These are phyloP conservation scores for Nemania sp. DNA, from an alignment of 2,329 filamentous ascomycete genomes.

Conservation along the genomic window DNA sequence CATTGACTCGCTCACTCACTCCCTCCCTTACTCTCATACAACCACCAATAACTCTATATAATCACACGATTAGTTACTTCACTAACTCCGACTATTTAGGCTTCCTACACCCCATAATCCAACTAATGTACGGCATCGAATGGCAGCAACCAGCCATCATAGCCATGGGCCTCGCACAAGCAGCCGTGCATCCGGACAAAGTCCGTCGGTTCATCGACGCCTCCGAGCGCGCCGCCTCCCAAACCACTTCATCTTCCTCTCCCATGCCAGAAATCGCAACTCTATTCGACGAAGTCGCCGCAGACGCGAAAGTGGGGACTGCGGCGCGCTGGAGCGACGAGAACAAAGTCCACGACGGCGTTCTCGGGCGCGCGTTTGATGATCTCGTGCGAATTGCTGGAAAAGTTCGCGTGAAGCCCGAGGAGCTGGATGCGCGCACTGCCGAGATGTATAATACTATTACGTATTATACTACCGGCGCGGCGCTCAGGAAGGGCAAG, in stretches of 20 bases:
- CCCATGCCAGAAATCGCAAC: slow-evolving; percentile 53
- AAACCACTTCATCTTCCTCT: slow-evolving; percentile 29
- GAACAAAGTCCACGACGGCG: slow-evolving; percentile 70
- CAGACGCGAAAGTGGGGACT: slow-evolving; percentile 57
- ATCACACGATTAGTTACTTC: neutral
- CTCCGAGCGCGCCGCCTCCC: slow-evolving; percentile 52
- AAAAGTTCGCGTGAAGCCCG: slow-evolving; percentile 58
- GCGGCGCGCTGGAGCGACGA: slow-evolving; percentile 56
- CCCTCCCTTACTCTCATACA: too few relatives aligned
- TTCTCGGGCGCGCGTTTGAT: slow-evolving; percentile 63
- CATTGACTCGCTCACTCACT: neutral
- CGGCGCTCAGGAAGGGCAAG: slow-evolving; percentile 67
- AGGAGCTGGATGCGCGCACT: slow-evolving; percentile 58
- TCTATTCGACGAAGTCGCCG: slow-evolving; percentile 63
- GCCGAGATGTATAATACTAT: slow-evolving; percentile 70
- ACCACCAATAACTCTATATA: too few relatives aligned
- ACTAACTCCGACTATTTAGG: slow-evolving; percentile 46
- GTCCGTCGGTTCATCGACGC: slow-evolving; percentile 57
- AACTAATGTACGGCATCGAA: slow-evolving; percentile 83
- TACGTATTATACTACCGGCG: slow-evolving; percentile 52
- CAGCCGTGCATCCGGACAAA: slow-evolving; percentile 67
- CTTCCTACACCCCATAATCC: slow-evolving; percentile 79
- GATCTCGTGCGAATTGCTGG: slow-evolving; percentile 65
- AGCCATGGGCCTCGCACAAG: slow-evolving; percentile 77
- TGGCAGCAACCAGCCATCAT: slow-evolving; percentile 81